Evolutionary conservation across 2,329 filamentous ascomycete species (phyloP).

Genomic region (Tolypocladium amazonense): DNA sequence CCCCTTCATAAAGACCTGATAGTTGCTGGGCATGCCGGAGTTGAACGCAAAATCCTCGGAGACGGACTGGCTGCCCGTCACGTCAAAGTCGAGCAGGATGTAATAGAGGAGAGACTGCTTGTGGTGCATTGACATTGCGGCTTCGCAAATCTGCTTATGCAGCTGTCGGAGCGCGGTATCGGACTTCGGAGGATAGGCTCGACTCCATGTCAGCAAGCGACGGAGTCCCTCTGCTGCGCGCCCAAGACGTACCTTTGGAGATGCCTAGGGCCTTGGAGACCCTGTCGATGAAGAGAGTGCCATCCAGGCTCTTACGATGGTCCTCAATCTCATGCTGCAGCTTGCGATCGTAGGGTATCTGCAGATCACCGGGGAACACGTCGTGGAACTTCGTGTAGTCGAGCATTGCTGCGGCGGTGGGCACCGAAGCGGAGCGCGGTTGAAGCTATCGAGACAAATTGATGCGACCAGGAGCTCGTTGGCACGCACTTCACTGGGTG

Average conservation of each 20-base stretch:
- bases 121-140: slow-evolving; percentile 57
- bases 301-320: slow-evolving; percentile 56
- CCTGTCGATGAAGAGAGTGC: slow-evolving; percentile 69
- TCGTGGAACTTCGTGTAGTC: slow-evolving; percentile 57
- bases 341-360: slow-evolving; percentile 52
- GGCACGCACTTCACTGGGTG: background rate
- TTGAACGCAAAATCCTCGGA: slow-evolving; percentile 47
- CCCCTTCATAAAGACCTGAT: slow-evolving; percentile 71
- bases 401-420: slow-evolving; percentile 33
- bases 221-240: background rate
- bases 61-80: slow-evolving; percentile 36
- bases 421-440: too few relatives aligned
- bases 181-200: slow-evolving; percentile 64
- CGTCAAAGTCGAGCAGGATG: slow-evolving; percentile 64
- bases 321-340: slow-evolving; percentile 52
- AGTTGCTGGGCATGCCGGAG: slow-evolving; percentile 62
- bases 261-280: slow-evolving; percentile 62
- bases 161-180: slow-evolving; percentile 58
- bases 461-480: background rate
- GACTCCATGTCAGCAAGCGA: background rate
- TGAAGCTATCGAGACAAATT: background rate
- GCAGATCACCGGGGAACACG: slow-evolving; percentile 52
- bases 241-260: slow-evolving; percentile 45
- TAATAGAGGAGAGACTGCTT: slow-evolving; percentile 81
- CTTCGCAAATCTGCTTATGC: slow-evolving; percentile 58